Base-by-base conservation (phyloP, 768 basidiomycete species). In the Amanita inopinata region DNA sequence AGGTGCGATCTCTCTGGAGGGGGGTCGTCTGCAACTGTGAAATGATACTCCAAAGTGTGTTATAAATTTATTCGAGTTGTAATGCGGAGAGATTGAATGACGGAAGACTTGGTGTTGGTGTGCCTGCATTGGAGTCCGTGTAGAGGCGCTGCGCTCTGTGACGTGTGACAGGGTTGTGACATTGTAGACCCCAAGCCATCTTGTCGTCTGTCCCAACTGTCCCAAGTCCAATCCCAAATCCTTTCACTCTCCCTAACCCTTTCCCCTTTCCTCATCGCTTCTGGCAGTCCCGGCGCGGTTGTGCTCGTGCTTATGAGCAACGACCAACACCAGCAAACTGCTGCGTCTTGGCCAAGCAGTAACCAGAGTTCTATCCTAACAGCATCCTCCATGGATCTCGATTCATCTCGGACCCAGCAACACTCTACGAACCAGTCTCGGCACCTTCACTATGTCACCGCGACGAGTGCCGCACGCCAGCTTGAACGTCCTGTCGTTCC, bases 401-500 rank as follows among this genome's bases (percentile, higher is more conserved):
- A 50, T 20, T 31, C 51, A 22, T 49, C 56, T 32, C 48, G 52
- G 51, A 43, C 28, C 33, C 50, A 49, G 24, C 56, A 49, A 30
- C 39, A 43, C 40, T 50, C 46, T 28, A 19, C 38, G 20, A 22
- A 27, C 25, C 50, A 56, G 28, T 45, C 44, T 12, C 48, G 56
- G 38, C 46, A 49, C 35, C 61, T 66, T 36, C 52, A 59, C 47
- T 62, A 65, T 46, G 58, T 64, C 6, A 61, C 66, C 19, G 58
- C 67, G 12, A 38, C 56, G 5, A 61, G 51, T 43, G 46, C 67
- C 38, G 41, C 64, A 38, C 65, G 68, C 23, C 51, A 66, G 14
- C 61, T 70, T 47, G 76, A 76, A 51, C 76, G 79, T 32, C 66
- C 75, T 22, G 53, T 65, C 53, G 53, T 72, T 33, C 80, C 80